Percentiles rank a stretch among this genome's conserved stretches.
Evolutionary conservation across 164 flowering plant genomes (phyloP).

Genomic region (Litsea cubeba): DNA sequence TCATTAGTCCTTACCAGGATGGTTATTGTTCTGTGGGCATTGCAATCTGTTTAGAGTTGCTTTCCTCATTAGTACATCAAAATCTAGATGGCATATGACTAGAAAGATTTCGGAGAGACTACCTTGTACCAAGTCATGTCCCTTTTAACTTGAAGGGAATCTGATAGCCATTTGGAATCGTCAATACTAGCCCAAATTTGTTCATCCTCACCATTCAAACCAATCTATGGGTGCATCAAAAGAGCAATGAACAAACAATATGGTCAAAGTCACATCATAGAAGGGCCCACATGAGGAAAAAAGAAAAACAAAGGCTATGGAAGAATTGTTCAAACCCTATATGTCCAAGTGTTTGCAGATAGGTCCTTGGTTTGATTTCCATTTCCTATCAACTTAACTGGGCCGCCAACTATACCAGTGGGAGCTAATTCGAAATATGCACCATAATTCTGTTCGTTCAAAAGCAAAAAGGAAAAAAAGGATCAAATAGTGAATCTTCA

Average conservation of each 20-base stretch:
- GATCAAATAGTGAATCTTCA: no score
- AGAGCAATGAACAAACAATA: neutral
- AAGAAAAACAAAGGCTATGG: no score
- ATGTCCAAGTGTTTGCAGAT: conserved; percentile 44
- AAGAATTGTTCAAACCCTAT: conserved; percentile 20
- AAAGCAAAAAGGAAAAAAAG: no score
- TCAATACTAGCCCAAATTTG: conserved; percentile 12
- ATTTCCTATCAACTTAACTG: conserved; percentile 37
- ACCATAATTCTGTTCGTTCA: conserved; percentile 48
- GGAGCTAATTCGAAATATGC: conserved; percentile 25
- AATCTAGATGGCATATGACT: no score
- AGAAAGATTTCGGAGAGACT: neutral
- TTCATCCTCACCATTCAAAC: conserved; percentile 35
- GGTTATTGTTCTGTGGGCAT: no score
- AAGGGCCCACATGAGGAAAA: no score
- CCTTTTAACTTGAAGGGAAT: conserved; percentile 26
- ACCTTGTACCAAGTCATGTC: conserved; percentile 75
- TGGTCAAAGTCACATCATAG: no score
- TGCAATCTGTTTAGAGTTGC: no score
- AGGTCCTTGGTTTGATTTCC: conserved; percentile 43
- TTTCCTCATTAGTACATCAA: no score
- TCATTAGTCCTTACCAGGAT: no score
- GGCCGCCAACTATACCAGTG: conserved; percentile 41
- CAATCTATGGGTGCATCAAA: conserved; percentile 18
- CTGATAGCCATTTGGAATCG: conserved; percentile 27